Evolutionary conservation across 2,329 filamentous ascomycete species (phyloP).

Genomic region (Bipolaris oryzae): DNA sequence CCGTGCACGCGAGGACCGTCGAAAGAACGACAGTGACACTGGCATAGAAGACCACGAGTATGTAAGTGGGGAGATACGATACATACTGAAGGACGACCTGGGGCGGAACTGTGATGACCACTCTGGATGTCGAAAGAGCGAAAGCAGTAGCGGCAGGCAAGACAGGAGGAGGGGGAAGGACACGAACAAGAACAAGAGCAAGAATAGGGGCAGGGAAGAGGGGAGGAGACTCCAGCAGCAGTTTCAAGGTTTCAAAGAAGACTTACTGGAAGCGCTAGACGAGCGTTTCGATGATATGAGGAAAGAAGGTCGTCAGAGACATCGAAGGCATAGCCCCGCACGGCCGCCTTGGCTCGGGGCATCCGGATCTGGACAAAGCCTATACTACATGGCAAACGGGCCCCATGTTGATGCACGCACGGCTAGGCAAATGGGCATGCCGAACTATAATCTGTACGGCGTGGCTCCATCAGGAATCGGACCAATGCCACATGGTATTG

Average conservation of each 20-base stretch:
- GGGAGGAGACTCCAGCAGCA: slow-evolving; percentile 14
- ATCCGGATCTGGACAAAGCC: slow-evolving; percentile 5
- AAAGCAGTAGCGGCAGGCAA: neutral
- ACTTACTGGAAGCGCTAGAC: slow-evolving; percentile 22
- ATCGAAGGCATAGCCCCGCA: neutral
- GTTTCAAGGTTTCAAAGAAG: slow-evolving; percentile 20
- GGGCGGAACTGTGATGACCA: slow-evolving; percentile 38
- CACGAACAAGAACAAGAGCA: slow-evolving; percentile 10
- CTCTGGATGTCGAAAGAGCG: slow-evolving; percentile 16
- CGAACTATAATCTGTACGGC: slow-evolving; percentile 14
- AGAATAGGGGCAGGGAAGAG: slow-evolving; percentile 11
- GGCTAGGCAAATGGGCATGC: slow-evolving; percentile 12
- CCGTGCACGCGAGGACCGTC: slow-evolving; percentile 11
- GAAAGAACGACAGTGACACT: neutral
- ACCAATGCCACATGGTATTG: slow-evolving; percentile 18
- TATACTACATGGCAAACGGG: slow-evolving; percentile 4
- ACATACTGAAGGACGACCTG: slow-evolving; percentile 34
- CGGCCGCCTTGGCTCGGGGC: slow-evolving; percentile 2
- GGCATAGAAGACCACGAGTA: slow-evolving; percentile 12
- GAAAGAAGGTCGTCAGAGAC: slow-evolving; percentile 4
- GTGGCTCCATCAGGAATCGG: slow-evolving; percentile 1
- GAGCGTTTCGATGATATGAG: slow-evolving; percentile 14
- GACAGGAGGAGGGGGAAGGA: neutral
- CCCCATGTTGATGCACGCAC: slow-evolving; percentile 18
- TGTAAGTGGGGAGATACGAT: slow-evolving; percentile 32